Evolutionary conservation across 2,329 filamentous ascomycete genomes (phyloP).

Genomic region (Pseudogymnoascus sp.): DNA sequence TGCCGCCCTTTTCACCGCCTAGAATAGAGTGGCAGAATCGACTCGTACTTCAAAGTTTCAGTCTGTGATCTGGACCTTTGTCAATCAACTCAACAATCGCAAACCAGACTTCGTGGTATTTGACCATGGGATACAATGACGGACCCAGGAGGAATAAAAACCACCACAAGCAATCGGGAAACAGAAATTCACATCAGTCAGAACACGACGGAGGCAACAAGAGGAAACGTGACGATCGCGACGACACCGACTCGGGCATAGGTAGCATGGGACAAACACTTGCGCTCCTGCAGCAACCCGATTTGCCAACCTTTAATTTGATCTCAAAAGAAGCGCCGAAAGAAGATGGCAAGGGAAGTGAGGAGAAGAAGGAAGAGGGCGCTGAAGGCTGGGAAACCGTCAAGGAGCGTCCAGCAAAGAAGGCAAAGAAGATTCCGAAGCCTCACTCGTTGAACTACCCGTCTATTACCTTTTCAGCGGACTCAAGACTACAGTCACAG

Average conservation of each 20-base stretch:
- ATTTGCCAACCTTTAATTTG: constrained; percentile 30
- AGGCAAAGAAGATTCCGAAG: constrained; percentile 54
- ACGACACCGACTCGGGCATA: constrained; percentile 11
- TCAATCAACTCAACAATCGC: neutral
- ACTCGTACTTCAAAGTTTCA: constrained; percentile 3
- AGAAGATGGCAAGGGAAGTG: constrained; percentile 11
- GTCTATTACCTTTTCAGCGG: constrained; percentile 46
- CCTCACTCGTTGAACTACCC: constrained; percentile 52
- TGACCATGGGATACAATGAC: neutral
- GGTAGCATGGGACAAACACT: constrained; percentile 19
- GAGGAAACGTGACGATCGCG: constrained; percentile 27
- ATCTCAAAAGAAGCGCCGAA: constrained; percentile 19
- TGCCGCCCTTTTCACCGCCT: neutral
- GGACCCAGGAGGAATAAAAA: constrained; percentile 8
- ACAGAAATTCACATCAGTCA: neutral
- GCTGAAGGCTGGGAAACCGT: constrained; percentile 44
- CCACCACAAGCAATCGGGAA: neutral
- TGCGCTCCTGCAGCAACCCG: constrained; percentile 22
- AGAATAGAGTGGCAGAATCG: neutral
- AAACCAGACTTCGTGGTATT: neutral
- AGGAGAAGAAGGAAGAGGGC: constrained; percentile 14
- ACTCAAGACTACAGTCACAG: constrained; percentile 52
- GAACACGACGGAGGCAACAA: constrained; percentile 13
- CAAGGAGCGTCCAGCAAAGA: constrained; percentile 45
- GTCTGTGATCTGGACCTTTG: neutral